Percentiles rank a stretch among this genome's conserved stretches.
phyloP scores from a whole-genome alignment of 2,329 filamentous ascomycete species.

The Hymenoscyphus albidus region DNA sequence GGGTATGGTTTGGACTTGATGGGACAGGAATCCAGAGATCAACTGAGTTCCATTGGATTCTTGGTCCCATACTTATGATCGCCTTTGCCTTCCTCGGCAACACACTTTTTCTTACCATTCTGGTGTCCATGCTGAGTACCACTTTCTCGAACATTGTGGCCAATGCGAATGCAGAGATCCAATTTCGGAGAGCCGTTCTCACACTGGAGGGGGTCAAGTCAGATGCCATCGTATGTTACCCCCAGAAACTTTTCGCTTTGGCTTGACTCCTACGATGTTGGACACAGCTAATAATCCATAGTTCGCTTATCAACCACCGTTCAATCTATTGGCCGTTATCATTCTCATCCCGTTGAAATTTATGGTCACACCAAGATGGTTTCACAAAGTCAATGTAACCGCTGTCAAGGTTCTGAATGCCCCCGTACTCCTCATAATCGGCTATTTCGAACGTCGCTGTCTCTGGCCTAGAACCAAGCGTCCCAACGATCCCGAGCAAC shows the following conservation, averaged over 20 bases:
- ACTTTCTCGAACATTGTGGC: conserved; percentile 75
- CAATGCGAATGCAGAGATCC: conserved; percentile 78
- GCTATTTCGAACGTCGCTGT: conserved; percentile 63
- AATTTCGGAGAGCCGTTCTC: conserved; percentile 74
- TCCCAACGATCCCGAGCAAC: conserved; percentile 25
- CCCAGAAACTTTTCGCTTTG: not conserved
- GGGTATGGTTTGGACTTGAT: conserved; percentile 88
- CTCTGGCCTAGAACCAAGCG: conserved; percentile 49
- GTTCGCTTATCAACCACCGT: conserved; percentile 60
- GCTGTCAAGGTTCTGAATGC: conserved; percentile 71
- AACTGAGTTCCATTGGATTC: conserved; percentile 71
- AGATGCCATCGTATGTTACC: conserved; percentile 55
- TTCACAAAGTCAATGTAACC: conserved; percentile 84
- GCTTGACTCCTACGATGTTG: not conserved
- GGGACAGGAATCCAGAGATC: conserved; percentile 51
- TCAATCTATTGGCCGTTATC: conserved; percentile 75
- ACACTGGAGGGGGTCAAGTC: conserved; percentile 84
- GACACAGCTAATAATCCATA: conserved; percentile 5
- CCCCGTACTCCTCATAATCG: conserved; percentile 68
- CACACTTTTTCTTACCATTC: conserved; percentile 82
- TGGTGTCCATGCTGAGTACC: conserved; percentile 82
- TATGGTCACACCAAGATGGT: conserved; percentile 75
- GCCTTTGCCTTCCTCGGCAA: conserved; percentile 83
- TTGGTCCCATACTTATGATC: conserved; percentile 77
- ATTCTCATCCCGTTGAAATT: conserved; percentile 74